A percentile compares a stretch with the other conserved stretches of the same genome.
Evolutionary conservation across 805 yeast species (phyloP).

Genomic region (Candida boidinii): DNA sequence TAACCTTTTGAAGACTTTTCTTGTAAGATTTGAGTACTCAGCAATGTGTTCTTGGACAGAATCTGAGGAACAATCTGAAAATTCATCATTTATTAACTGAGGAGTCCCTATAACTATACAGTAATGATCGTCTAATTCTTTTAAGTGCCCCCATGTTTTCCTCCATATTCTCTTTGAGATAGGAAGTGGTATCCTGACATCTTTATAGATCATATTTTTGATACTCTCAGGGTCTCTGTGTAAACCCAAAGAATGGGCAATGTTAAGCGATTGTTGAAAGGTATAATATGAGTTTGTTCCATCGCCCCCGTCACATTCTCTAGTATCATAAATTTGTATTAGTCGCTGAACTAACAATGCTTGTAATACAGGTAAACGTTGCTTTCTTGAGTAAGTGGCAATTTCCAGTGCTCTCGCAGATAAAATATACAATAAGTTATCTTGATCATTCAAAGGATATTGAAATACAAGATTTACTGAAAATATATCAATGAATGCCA

Average conservation of each 20-base stretch:
- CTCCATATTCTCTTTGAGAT: conserved; percentile 1
- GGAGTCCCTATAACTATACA: background rate
- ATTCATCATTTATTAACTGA: background rate
- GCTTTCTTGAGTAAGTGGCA: background rate
- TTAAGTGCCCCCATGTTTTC: background rate
- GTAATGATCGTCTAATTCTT: background rate
- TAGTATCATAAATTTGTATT: background rate
- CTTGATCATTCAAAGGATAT: background rate
- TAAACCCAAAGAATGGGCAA: background rate
- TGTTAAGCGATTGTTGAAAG: background rate
- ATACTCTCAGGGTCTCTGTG: conserved; percentile 2
- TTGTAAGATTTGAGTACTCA: too few relatives aligned
- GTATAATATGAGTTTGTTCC: background rate
- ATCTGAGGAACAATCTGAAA: background rate
- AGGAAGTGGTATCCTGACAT: background rate
- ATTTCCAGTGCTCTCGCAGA: background rate
- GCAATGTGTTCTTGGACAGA: too few relatives aligned
- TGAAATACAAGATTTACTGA: too few relatives aligned
- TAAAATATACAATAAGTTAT: too few relatives aligned
- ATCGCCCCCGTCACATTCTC: conserved; percentile 1
- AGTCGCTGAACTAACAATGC: background rate
- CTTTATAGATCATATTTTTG: background rate
- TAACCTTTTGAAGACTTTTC: too few relatives aligned
- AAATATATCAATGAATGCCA: background rate
- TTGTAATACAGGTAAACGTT: conserved; percentile 1